Conservation (phyloP, 306 rosid species). For the Citrullus mucosospermus region DNA sequence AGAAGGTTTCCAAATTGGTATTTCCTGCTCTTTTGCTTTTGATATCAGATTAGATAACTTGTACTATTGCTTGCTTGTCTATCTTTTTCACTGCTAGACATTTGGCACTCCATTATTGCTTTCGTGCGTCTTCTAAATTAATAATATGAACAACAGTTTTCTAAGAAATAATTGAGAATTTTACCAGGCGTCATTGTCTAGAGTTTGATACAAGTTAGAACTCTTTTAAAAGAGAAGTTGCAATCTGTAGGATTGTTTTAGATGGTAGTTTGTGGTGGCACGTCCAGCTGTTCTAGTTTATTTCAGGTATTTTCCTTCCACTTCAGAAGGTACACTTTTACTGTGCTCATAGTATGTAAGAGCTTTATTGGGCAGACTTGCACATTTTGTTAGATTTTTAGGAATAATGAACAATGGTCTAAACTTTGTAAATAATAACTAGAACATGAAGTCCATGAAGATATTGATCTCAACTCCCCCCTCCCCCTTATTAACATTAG, state of each 20-base stretch:
- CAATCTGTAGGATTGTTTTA: not conserved
- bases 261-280: not conserved
- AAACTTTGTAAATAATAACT: not conserved
- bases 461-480: not conserved
- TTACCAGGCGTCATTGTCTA: not conserved
- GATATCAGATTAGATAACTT: not conserved
- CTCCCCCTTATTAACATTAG: not conserved
- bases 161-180: not conserved
- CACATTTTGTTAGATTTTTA: not conserved
- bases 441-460: not conserved
- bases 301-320: not conserved
- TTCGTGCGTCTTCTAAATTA: not conserved
- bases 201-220: not conserved
- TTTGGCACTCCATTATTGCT: not conserved
- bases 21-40: not conserved
- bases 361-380: not conserved
- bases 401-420: not conserved
- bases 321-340: not conserved
- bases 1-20: slow-evolving; percentile 77
- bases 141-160: not conserved
- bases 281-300: not conserved
- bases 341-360: not conserved
- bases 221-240: too few relatives aligned
- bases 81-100: not conserved
- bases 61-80: not conserved